Evolutionary conservation across 2,329 filamentous ascomycete genomes (phyloP), one percentile per base, ranked within the genome.

Genomic region (Epichloe sylvatica): DNA sequence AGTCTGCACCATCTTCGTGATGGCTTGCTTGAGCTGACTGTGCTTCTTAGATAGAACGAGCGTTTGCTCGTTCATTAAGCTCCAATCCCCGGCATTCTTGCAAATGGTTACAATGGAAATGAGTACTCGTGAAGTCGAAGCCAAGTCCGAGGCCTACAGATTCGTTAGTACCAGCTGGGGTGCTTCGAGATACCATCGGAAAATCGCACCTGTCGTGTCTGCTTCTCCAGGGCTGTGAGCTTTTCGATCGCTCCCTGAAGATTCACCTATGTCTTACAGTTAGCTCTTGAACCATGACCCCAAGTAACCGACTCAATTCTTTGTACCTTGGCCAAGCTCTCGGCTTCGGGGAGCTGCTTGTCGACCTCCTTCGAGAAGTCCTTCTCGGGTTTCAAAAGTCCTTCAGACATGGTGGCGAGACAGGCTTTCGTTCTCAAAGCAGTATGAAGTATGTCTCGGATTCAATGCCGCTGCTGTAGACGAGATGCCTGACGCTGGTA

Each of bases 21-120:
- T 92, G 63, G 92, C 92, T 71, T 97, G 92, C 71, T 98, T 98
- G 64, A 98, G 89, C 74, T 98, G 92, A 61, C 90, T 87, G 85
- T 98, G 92, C 75, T 98, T 98, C 82, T 98, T 98, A 57, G 92
- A 97, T 51, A 98, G 77, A 56, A 96, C 77, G 60, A 95, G 77
- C 55, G 95, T 87, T 72, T 98, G 92, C 71, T 98, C 92, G 66
- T 95, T 97, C 70, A 98, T 78, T 62, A 96, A 73, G 67, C 81
- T 83, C 92, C 92, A 98, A 67, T 98, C 89, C 58, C 84, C 84
- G 19, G 86, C 82, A 67, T 94, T 77, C 71, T 96, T 97, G 74
- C 88, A 91, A 74, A 97, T 81, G 64, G 87, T 94, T 66, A 94
- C 87, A 66, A 98, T 92, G 55, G 83, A 75, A 63, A 94, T 74